These are phyloP conservation scores for Phaeotremella skinneri DNA, from an alignment of 768 basidiomycete species.

Conservation along the genomic window DNA sequence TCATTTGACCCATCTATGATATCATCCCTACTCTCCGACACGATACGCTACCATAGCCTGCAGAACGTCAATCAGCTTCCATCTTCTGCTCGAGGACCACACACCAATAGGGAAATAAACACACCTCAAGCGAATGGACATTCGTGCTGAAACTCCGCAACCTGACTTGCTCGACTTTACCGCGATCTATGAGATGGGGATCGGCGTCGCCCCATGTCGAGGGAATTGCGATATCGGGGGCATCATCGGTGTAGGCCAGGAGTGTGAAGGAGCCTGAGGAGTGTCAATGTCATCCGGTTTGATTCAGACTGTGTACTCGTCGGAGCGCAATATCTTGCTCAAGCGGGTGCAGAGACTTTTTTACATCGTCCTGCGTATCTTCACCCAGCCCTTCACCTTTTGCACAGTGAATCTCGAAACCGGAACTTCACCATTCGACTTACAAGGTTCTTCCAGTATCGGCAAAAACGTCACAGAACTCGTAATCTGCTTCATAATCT, in stretches of 20 bases:
- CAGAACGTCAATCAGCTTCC: neutral
- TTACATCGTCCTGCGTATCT: too few relatives aligned
- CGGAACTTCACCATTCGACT: conserved; percentile 20
- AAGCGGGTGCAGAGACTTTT: too few relatives aligned
- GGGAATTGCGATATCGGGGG: conserved; percentile 85
- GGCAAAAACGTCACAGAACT: conserved; percentile 95
- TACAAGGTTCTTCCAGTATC: conserved; percentile 74
- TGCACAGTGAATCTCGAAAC: neutral
- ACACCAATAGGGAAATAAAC: conserved; percentile 9
- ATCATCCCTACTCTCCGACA: conserved; percentile 67
- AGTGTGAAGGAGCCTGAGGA: conserved; percentile 81
- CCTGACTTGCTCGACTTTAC: conserved; percentile 71
- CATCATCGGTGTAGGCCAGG: conserved; percentile 75
- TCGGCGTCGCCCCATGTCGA: conserved; percentile 97
- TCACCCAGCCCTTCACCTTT: conserved; percentile 1
- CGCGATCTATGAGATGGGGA: conserved; percentile 84
- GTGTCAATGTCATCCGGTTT: neutral
- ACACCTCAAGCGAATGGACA: conserved; percentile 74
- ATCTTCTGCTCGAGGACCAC: neutral
- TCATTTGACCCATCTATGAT: too few relatives aligned
- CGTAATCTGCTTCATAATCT: conserved; percentile 97
- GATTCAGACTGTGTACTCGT: too few relatives aligned
- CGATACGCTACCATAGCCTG: conserved; percentile 96
- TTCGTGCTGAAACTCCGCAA: conserved; percentile 95
- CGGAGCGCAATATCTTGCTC: too few relatives aligned